Evolutionary conservation across 2,329 filamentous ascomycete species (phyloP), one percentile per base, ranked within the genome.

Genomic region (Cercospora zeae-maydis): DNA sequence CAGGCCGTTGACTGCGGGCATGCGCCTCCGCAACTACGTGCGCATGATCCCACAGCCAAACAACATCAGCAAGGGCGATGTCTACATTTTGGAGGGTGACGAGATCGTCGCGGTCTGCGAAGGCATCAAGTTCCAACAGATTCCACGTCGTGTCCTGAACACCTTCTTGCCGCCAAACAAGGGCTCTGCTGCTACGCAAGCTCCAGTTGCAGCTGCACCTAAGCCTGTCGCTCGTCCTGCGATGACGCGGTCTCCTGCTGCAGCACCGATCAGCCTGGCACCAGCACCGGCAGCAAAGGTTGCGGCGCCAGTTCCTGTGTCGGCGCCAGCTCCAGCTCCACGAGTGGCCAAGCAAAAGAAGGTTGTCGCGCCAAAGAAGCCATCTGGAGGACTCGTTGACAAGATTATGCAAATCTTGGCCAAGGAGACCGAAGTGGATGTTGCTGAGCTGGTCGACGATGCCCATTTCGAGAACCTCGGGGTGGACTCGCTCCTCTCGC

Each of bases 111-210:
- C 83, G 61, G 76, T 86, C 64, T 82, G 85, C 62, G 82, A 81
- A 57, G 85, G 87, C 55, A 81, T 89, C 68, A 86, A 86, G 75
- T 89, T 90, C 79, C 84, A 86, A 73, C 81, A 84, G 68, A 87
- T 89, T 59, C 86, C 87, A 36, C 86, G 88, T 70, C 83, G 84
- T 69, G 80, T 87, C 24, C 79, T 90, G 64, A 88, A 88, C 78
- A 82, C 86, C 69, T 83, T 90, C 74, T 78, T 90, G 65, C 87
- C 88, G 59, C 86, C 86, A 1, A 84, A 83, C 65, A 78, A 77
- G 69, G 72, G 71, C 59, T 71, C 67, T 33, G 67, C 69, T 58
- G 68, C 64, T 13, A 61, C 71, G 65, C 73, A 75, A 33, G 71
- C 78, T 45, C 66, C 75, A 24, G 69, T 76, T 5, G 71, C 78